Evolutionary conservation across 768 basidiomycete species (phyloP), one percentile per base, ranked within the genome.

Genomic region (Mycena albidolilacea): DNA sequence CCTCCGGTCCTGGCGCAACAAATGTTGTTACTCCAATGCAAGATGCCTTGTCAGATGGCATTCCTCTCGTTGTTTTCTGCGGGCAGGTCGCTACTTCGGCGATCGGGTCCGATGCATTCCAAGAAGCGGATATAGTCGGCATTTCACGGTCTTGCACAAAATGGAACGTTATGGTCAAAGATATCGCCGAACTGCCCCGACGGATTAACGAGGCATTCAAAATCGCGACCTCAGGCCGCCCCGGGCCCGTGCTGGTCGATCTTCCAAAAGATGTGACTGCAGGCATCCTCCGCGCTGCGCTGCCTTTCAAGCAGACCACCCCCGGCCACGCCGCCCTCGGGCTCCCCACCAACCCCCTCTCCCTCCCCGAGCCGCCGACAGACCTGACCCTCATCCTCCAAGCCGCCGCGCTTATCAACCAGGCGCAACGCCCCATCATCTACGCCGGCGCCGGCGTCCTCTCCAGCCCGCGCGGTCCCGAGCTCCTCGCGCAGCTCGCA

Each of bases 141-240:
- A 99, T 99, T 82, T 98, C 97, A 39, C 89, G 97, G 63, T 92
- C 93, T 77, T 99, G 98, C 85, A 99, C 98, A 35, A 99, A 99
- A 82, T 99, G 98, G 98, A 99, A 99, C 80, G 97, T 99, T 72
- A 97, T 99, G 97, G 95, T 99, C 64, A 99, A 98, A 83, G 97
- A 97, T 79, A 95, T 99, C 71, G 82, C 94, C 14, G 98, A 99
- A 82, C 88, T 99, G 3, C 98, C 98, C 15, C 87, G 97, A 54
- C 89, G 98, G 70, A 97, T 99, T 80, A 99, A 98, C 80, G 98
- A 99, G 82, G 98, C 98, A 0, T 99, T 99, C 90, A 98, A 98
- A 83, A 99, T 99, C 75, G 98, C 98, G 15, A 97, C 96, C 0
- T 95, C 96, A 8, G 98, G 98, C 0, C 92, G 98, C 38, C 98